Percentiles rank a stretch among this genome's conserved stretches.
phyloP scores from a whole-genome alignment of 2,329 filamentous ascomycete species.

The Alternaria rosae region DNA sequence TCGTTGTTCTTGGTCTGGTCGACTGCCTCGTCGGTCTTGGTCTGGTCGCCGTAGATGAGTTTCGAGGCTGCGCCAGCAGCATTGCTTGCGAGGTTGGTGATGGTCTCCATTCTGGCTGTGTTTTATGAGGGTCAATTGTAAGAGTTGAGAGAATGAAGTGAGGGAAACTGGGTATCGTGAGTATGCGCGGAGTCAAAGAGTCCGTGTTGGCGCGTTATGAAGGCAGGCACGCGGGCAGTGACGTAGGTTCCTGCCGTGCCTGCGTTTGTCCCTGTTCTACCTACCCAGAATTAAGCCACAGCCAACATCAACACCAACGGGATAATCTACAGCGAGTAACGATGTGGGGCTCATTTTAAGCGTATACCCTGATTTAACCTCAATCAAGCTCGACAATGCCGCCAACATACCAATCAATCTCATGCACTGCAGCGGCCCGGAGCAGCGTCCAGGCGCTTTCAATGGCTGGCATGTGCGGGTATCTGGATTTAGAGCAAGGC shows the following conservation, averaged over 20 bases:
- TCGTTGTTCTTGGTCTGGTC: conserved; percentile 47
- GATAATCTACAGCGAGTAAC: conserved; percentile 22
- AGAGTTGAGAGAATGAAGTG: background rate
- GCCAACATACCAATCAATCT: background rate
- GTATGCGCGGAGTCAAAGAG: conserved; percentile 11
- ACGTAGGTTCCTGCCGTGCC: conserved; percentile 26
- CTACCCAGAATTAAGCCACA: conserved; percentile 13
- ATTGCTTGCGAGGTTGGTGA: conserved; percentile 44
- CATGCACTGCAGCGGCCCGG: background rate
- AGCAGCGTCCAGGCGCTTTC: background rate
- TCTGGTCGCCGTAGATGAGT: conserved; percentile 48
- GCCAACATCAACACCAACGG: conserved; percentile 18
- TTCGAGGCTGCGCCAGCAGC: conserved; percentile 42
- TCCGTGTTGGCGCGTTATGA: conserved; percentile 15
- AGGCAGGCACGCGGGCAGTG: conserved; percentile 23
- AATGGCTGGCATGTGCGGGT: background rate
- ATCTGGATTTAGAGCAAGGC: background rate
- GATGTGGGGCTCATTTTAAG: conserved; percentile 19
- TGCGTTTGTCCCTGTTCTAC: conserved; percentile 19
- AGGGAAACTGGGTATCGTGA: background rate
- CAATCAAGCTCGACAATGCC: conserved; percentile 1
- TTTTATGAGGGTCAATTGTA: conserved; percentile 2
- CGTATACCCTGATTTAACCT: conserved; percentile 7
- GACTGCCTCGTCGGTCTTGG: conserved; percentile 13
- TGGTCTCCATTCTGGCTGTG: conserved; percentile 46